Conservation (phyloP, 2,329 filamentous ascomycete species). For the Huntiella bhutanensis region DNA sequence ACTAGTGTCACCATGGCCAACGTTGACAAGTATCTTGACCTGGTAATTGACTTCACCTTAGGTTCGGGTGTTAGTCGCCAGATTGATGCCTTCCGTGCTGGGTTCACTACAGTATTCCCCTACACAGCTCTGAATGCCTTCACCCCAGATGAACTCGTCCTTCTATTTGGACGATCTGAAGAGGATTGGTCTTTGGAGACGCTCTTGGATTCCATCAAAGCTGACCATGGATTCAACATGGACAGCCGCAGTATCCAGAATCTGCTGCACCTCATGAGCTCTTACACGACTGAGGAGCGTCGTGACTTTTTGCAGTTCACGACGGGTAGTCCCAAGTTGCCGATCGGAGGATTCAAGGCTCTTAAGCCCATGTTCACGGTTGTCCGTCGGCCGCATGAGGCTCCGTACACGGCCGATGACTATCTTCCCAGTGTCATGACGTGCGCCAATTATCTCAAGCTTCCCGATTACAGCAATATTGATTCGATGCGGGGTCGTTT, state of each 20-base stretch:
- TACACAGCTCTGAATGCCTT: constrained; percentile 85
- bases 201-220: constrained; percentile 95
- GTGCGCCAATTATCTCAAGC: constrained; percentile 95
- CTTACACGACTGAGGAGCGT: constrained; percentile 53
- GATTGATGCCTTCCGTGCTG: constrained; percentile 73
- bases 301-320: constrained; percentile 96
- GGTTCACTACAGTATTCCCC: constrained; percentile 91
- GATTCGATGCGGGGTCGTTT: constrained; percentile 62
- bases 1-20: constrained; percentile 72
- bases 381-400: constrained; percentile 95
- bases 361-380: constrained; percentile 98
- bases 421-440: constrained; percentile 99
- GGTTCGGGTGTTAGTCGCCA: constrained; percentile 76
- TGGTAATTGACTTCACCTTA: constrained; percentile 78
- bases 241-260: constrained; percentile 93
- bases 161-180: constrained; percentile 78
- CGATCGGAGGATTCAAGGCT: constrained; percentile 94
- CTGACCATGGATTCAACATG: constrained; percentile 96
- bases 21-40: constrained; percentile 72
- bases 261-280: constrained; percentile 83
- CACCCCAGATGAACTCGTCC: constrained; percentile 84
- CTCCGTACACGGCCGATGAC: constrained; percentile 83
- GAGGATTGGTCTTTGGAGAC: constrained; percentile 98
- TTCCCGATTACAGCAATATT: constrained; percentile 78
- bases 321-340: constrained; percentile 91